Conservation (phyloP, 2,329 filamentous ascomycete genomes). For the Trichophyton benhamiae region DNA sequence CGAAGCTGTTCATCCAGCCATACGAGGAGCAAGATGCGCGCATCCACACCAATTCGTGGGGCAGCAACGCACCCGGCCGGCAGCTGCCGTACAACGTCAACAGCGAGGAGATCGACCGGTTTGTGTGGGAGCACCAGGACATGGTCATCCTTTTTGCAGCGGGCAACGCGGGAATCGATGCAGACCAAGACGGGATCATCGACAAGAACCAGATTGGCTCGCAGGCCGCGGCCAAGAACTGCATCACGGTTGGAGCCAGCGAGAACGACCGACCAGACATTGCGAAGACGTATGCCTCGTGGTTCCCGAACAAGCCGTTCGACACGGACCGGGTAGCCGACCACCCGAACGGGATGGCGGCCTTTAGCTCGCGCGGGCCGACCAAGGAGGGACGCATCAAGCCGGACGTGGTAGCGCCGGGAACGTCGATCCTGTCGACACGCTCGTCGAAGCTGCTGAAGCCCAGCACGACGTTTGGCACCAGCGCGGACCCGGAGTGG, state of each 20-base stretch:
- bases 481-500: conserved; percentile 12
- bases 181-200: conserved; percentile 10
- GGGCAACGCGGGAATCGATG: conserved; percentile 15
- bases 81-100: conserved; percentile 13
- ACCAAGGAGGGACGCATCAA: conserved; percentile 15
- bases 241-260: conserved; percentile 19
- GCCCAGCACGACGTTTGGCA: conserved; percentile 4
- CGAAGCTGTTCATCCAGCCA: conserved; percentile 13
- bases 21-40: conserved; percentile 13
- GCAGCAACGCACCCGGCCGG: conserved; percentile 2
- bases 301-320: conserved; percentile 9
- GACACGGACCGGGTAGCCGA: conserved; percentile 11
- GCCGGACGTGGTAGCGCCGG: conserved; percentile 18
- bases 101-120: conserved; percentile 15
- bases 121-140: conserved; percentile 16
- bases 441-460: conserved; percentile 10
- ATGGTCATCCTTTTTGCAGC: conserved; percentile 17
- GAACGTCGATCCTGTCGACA: conserved; percentile 15
- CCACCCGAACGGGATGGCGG: conserved; percentile 14
- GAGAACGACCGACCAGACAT: conserved; percentile 16
- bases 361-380: conserved; percentile 17
- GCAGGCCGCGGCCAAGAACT: conserved; percentile 17
- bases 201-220: conserved; percentile 14
- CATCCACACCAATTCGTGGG: conserved; percentile 18
- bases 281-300: conserved; percentile 6